Percentiles rank a stretch among this genome's conserved stretches.
phyloP scores from a whole-genome alignment of 441 rosid species.

The Corymbia citriodora region DNA sequence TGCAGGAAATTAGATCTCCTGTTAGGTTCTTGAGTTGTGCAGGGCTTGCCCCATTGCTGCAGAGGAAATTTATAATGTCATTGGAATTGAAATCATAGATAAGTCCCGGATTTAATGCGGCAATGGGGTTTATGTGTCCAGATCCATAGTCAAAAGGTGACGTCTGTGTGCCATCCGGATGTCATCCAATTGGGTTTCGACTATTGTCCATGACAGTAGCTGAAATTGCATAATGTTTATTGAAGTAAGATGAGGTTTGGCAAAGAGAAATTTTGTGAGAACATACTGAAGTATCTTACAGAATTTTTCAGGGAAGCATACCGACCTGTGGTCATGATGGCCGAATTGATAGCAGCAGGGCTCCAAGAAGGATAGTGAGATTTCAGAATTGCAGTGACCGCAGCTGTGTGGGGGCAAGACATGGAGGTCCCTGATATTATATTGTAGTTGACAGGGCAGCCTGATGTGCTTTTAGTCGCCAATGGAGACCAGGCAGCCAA shows the following conservation, averaged over 20 bases:
- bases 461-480: constrained; percentile 17
- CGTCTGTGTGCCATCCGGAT: constrained; percentile 27
- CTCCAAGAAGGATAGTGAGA: constrained; percentile 41
- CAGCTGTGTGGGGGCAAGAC: constrained; percentile 52
- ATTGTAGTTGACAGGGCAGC: constrained; percentile 24
- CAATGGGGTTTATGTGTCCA: constrained; percentile 35
- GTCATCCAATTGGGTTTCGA: constrained; percentile 15
- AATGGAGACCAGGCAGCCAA: constrained; percentile 53
- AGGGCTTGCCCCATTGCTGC: constrained; percentile 40
- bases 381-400: constrained; percentile 38
- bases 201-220: constrained; percentile 30
- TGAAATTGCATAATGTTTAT: constrained; percentile 13
- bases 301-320: not conserved
- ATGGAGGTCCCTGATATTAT: constrained; percentile 46
- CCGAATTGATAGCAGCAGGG: constrained; percentile 51
- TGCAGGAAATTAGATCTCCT: constrained; percentile 29
- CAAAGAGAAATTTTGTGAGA: not conserved
- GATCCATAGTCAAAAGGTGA: constrained; percentile 57
- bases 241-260: not conserved
- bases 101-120: constrained; percentile 41
- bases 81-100: constrained; percentile 28
- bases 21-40: constrained; percentile 38
- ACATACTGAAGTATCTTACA: not conserved
- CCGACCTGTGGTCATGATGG: constrained; percentile 52
- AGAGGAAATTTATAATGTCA: constrained; percentile 37